A percentile compares a stretch with the other conserved stretches of the same genome.
These are phyloP conservation scores for Phytophthora podocarpi DNA, from an alignment of 352 stramenopile genomes.

Conservation along the genomic window DNA sequence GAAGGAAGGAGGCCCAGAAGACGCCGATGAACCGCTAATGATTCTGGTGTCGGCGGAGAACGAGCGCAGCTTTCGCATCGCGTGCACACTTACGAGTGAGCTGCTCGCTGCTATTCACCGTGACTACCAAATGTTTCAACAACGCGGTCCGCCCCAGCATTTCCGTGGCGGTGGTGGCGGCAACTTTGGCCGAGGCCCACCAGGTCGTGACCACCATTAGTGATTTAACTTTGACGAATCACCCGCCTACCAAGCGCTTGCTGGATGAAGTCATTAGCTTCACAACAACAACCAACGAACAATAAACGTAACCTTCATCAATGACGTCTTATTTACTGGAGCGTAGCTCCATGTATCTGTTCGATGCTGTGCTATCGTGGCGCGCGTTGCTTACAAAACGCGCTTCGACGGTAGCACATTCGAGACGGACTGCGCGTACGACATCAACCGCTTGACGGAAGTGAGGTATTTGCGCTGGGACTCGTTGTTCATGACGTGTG, in stretches of 20 bases:
- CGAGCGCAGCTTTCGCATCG: constrained; percentile 83
- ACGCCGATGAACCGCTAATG: constrained; percentile 81
- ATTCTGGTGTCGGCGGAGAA: constrained; percentile 87
- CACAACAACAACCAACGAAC: background rate
- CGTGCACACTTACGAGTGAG: constrained; percentile 68
- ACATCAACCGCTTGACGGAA: constrained; percentile 98
- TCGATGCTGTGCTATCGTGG: background rate
- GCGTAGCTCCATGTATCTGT: background rate
- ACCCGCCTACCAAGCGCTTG: background rate
- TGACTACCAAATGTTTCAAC: constrained; percentile 76
- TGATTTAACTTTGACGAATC: constrained; percentile 13
- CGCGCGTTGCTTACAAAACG: constrained; percentile 47
- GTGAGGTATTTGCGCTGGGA: constrained; percentile 98
- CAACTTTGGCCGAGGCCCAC: constrained; percentile 31
- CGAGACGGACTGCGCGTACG: constrained; percentile 93
- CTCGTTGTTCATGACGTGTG: constrained; percentile 99
- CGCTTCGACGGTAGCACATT: constrained; percentile 88
- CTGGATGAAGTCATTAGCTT: constrained; percentile 3
- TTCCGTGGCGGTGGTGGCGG: constrained; percentile 27
- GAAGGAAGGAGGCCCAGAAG: constrained; percentile 74
- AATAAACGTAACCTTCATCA: constrained; percentile 17
- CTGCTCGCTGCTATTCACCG: constrained; percentile 75
- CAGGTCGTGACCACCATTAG: constrained; percentile 29
- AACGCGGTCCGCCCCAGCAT: constrained; percentile 27
- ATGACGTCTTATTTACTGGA: constrained; percentile 6